Base-by-base conservation (phyloP, 768 basidiomycete genomes). In the Austroboletus eburneus region DNA sequence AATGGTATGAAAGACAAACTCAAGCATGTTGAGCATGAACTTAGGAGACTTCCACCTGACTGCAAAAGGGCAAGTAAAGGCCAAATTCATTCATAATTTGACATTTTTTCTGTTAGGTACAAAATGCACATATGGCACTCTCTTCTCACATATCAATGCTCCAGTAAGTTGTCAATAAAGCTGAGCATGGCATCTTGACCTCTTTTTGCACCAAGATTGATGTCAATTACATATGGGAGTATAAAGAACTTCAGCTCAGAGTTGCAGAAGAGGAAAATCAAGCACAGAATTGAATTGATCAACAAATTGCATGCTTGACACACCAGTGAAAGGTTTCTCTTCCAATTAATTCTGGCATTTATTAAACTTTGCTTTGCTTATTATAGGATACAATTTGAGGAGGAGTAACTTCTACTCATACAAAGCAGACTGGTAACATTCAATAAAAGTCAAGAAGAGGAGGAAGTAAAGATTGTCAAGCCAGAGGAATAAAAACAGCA, bases 241-340 rank as follows among this genome's bases (percentile, higher is more conserved):
- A 94, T 62, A 94, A 98, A 66, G 87, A 91, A 61, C 81, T 86
- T 18, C 91, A 95, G 59, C 72, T 97, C 24, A 88, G 85, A 64
- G 79, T 89, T 18, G 91, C 89, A 0, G 85, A 92, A 65, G 88
- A 89, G 57, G 91, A 92, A 64, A 88, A 80, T 58, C 89, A 88
- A 56, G 88, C 87, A 8, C 72, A 89, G 47, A 68, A 93, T 54
- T 77, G 85, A 39, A 95, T 81, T 54, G 85, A 92, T 53, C 87
- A 83, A 5, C 91, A 94, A 62, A 87, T 94, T 49, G 85, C 87
- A 0, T 77, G 94, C 9, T 70, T 97, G 46, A 81, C 77, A 2
- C 89, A 94, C 67, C 87, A 91, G 93, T 92, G 62, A 35, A 53
- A 9, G 45, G 82, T n/a, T n/a, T n/a, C n/a, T n/a, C n/a, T n/a